Evolutionary conservation across 495 filamentous ascomycete species (phyloP).

Genomic region (Penicillium verhagenii): DNA sequence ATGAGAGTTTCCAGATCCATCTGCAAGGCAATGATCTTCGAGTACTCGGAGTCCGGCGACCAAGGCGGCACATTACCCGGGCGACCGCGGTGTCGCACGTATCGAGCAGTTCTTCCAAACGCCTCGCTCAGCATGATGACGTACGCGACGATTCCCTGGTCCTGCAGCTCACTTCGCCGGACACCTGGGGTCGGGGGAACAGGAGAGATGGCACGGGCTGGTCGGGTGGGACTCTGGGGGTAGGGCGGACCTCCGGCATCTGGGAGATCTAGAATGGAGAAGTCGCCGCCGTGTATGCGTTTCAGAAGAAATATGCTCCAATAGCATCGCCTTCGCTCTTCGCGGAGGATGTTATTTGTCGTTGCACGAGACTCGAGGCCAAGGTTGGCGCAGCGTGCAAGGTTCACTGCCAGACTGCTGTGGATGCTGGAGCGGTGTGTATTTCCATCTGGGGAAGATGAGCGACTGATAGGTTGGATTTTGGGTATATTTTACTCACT

Average conservation of each 20-base stretch:
- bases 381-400: constrained; percentile 45
- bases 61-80: constrained; percentile 46
- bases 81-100: constrained; percentile 44
- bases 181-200: constrained; percentile 15
- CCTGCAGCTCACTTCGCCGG: constrained; percentile 30
- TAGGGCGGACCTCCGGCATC: constrained; percentile 36
- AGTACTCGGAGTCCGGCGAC: constrained; percentile 50
- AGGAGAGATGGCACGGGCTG: constrained; percentile 24
- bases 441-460: constrained; percentile 37
- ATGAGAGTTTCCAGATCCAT: constrained; percentile 51
- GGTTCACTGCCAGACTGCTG: constrained; percentile 46
- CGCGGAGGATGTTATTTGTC: constrained; percentile 23
- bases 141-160: constrained; percentile 49
- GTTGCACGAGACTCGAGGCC: constrained; percentile 28
- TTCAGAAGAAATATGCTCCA: constrained; percentile 51
- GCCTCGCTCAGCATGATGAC: constrained; percentile 46
- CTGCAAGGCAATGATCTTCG: constrained; percentile 45
- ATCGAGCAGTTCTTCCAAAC: constrained; percentile 43
- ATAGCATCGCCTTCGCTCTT: constrained; percentile 48
- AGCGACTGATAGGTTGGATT: not conserved
- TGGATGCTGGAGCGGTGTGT: constrained; percentile 50
- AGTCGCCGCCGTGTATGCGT: constrained; percentile 44
- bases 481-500: constrained; percentile 23
- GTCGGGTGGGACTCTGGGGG: constrained; percentile 30
- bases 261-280: constrained; percentile 37